Base-by-base conservation (phyloP, 352 stramenopile species). In the Phytophthora chlamydospora region DNA sequence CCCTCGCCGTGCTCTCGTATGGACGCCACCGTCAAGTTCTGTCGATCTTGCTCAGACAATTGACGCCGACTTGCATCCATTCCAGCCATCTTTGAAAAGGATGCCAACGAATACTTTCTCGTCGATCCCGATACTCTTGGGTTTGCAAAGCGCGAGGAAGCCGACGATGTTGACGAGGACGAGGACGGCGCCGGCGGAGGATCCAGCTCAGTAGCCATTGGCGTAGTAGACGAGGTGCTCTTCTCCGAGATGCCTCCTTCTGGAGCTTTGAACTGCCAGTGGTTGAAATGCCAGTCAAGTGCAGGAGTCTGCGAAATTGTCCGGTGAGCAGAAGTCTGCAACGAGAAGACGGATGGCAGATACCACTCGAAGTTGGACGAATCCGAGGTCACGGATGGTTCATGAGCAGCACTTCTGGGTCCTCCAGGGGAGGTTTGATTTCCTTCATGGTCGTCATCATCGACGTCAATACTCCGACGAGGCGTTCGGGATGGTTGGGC, bases 251-350 rank as follows among this genome's bases (percentile, higher is more conserved):
- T 41, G 9, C 45, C 48, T 40, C 33, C 54, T 36, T 75, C 65
- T 11, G 55, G 39, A 46, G 58, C 24, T 56, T 72, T 77, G 13
- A 72, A 75, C n/a, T 77, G 65, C 69, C 69, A 91, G 35, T 83
- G 69, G 43, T 89, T 70, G 39, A 92, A 94, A 72, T 94, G 80
- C 85, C 85, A 94, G 43, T 94, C 85, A 19, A 92, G 68, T 7
- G 76, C 76, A 45, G 85, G 86, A 6, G 68, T 61, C 7, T 71
- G 74, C 8, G 76, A 86, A 42, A 73, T 72, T 1, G 69, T 81
- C 33, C 81, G 83, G 6, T 77, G 60, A 12, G 71, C 68, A 24
- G 85, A 85, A 9, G 80, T 82, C 54, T 89, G 80, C 13, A 85
- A 85, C 0, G 80, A 89, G 44, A 94, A 90, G 11, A 92, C 64